Percentiles rank a stretch among this genome's conserved stretches.
Evolutionary conservation across 306 rosid genomes (phyloP).

Genomic region (Ochetophila trinervis): DNA sequence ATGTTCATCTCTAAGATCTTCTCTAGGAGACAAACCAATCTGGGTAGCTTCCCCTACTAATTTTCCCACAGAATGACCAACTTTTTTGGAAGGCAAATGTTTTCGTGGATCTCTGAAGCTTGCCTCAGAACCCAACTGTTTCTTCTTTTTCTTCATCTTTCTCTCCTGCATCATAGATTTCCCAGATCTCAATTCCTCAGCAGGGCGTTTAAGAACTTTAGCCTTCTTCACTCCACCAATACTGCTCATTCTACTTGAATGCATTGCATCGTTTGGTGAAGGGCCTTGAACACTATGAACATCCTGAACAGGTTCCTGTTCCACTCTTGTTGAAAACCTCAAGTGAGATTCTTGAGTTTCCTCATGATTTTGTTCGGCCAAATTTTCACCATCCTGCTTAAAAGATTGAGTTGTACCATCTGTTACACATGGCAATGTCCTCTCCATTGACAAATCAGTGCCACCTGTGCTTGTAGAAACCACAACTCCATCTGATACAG

Average conservation of each 20-base stretch:
- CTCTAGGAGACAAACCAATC: conserved; percentile 43
- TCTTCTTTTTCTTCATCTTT: conserved; percentile 69
- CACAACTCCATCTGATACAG: conserved; percentile 18
- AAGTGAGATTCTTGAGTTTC: conserved; percentile 31
- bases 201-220: conserved; percentile 54
- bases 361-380: conserved; percentile 16
- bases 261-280: conserved; percentile 24
- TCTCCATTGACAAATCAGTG: conserved; percentile 36
- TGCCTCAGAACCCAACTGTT: conserved; percentile 31
- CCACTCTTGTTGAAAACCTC: conserved; percentile 24
- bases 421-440: conserved; percentile 22
- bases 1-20: conserved; percentile 38
- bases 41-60: conserved; percentile 32
- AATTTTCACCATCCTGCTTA: conserved; percentile 38
- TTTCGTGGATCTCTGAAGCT: conserved; percentile 41
- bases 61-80: conserved; percentile 26
- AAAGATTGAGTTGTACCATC: conserved; percentile 35
- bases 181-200: conserved; percentile 40
- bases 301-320: conserved; percentile 25
- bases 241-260: conserved; percentile 24
- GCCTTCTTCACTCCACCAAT: conserved; percentile 52
- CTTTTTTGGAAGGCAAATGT: conserved; percentile 38
- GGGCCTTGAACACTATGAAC: conserved; percentile 19
- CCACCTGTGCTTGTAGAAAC: conserved; percentile 25
- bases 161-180: conserved; percentile 44